Evolutionary conservation across 176 grass and related monocot species (phyloP).

Genomic region (Oropetium thomaeum): DNA sequence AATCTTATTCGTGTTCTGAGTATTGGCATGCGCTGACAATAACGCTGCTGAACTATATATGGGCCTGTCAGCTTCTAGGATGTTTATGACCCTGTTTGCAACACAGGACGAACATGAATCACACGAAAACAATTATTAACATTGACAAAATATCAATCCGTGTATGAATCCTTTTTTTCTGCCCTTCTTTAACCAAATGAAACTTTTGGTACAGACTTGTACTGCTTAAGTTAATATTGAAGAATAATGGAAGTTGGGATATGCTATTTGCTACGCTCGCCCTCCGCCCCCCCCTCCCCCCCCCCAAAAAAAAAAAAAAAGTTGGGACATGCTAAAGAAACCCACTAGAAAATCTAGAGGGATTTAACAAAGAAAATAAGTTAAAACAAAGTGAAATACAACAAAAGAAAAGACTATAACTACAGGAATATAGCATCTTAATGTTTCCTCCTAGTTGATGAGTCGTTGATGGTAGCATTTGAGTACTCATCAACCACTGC

Average conservation of each 20-base stretch:
- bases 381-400: neutral
- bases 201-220: neutral
- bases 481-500: conserved; percentile 59
- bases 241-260: too few relatives aligned
- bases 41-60: neutral
- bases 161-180: neutral
- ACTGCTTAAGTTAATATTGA: neutral
- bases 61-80: neutral
- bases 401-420: neutral
- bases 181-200: neutral
- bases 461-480: conserved; percentile 34
- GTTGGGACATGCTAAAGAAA: neutral
- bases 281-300: too few relatives aligned
- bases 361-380: neutral
- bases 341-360: neutral
- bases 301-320: too few relatives aligned
- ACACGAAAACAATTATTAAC: neutral
- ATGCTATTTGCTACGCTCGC: too few relatives aligned
- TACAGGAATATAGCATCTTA: conserved; percentile 6
- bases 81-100: neutral
- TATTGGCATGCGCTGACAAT: neutral
- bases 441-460: conserved; percentile 27
- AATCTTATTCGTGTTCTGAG: neutral
- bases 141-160: neutral
- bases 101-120: neutral